Base-by-base conservation (phyloP, 257 asterid species). In the Ehretia macrophylla region DNA sequence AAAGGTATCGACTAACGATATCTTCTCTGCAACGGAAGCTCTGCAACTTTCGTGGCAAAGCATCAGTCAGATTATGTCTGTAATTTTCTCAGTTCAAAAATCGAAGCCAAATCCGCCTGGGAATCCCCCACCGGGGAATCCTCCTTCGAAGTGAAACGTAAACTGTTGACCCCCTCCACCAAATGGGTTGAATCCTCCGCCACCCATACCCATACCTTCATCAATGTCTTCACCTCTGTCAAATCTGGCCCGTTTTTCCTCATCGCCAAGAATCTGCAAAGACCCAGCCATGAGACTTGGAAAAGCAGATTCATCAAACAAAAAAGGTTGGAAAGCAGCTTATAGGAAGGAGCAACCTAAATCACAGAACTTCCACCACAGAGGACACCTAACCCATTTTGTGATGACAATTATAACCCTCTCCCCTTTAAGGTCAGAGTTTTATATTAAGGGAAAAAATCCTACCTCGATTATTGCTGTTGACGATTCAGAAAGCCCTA, bases 191-290 rank as follows among this genome's bases (percentile, higher is more conserved):
- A 80, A 88, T 58, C 90, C 97, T 65, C 88, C 95, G 19, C 35
- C 93, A 42, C 95, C 92, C 89, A 74, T 80, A 54, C 89, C 91
- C 69, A 63, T 77, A n/a, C 35, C 35, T 6, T 75, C 95, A 0
- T 90, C 96, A 14, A 85, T 63, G 71, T 90, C 97, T 81, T 90
- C 97, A 23, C 97, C 95, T 1, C 81, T 78, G 74, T 87, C 97
- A 55, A 79, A 90, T 75, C 81, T 79, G 23, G 95, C 70, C 14
- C 97, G 95, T 62, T 87, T 90, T 17, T 87, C 97, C 47, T 87
- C 96, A 51, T 87, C 96, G 5, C 95, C 88, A 52, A 90, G 79
- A 58, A 90, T 21, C 97, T 87, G 85, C 68, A 55, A 60, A 32
- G 22, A 17, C 35, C 35, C 35, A 27, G 35, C 3, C 3, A 27